A percentile compares a stretch with the other conserved stretches of the same genome.
phyloP scores from a whole-genome alignment of 2,329 filamentous ascomycete species.

The Sphaceloma murrayae region DNA sequence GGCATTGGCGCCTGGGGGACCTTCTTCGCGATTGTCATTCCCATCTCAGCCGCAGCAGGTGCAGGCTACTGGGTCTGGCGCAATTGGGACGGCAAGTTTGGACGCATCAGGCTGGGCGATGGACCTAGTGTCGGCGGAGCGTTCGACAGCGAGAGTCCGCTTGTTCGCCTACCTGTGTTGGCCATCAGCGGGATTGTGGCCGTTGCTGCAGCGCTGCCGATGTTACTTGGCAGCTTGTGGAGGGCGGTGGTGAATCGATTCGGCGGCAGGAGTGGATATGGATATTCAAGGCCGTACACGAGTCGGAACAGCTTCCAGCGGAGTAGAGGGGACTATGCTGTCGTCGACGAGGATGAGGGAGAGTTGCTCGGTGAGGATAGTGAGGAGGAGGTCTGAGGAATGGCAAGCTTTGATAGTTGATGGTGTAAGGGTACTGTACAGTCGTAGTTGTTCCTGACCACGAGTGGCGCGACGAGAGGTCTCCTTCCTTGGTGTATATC shows the following conservation, averaged over 20 bases:
- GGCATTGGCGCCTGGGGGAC: slow-evolving; percentile 62
- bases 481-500: too few species aligned
- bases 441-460: too few species aligned
- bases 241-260: slow-evolving; percentile 47
- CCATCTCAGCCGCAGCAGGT: slow-evolving; percentile 59
- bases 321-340: slow-evolving; percentile 74
- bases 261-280: slow-evolving; percentile 42
- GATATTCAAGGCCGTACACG: slow-evolving; percentile 62
- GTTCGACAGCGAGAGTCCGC: slow-evolving; percentile 62
- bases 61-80: slow-evolving; percentile 77
- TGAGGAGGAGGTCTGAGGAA: slow-evolving; percentile 66
- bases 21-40: slow-evolving; percentile 76
- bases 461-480: too few species aligned
- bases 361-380: slow-evolving; percentile 89
- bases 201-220: slow-evolving; percentile 47
- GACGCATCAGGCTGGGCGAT: slow-evolving; percentile 79
- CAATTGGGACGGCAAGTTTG: slow-evolving; percentile 83
- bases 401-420: too few species aligned
- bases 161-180: slow-evolving; percentile 64
- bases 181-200: slow-evolving; percentile 47
- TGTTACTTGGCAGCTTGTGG: slow-evolving; percentile 65
- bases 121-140: slow-evolving; percentile 25
- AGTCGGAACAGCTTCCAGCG: slow-evolving; percentile 83
- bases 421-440: too few species aligned
- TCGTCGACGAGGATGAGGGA: slow-evolving; percentile 87